phyloP scores from a whole-genome alignment of 345 rosid species.

The Melaleuca quinquenervia region DNA sequence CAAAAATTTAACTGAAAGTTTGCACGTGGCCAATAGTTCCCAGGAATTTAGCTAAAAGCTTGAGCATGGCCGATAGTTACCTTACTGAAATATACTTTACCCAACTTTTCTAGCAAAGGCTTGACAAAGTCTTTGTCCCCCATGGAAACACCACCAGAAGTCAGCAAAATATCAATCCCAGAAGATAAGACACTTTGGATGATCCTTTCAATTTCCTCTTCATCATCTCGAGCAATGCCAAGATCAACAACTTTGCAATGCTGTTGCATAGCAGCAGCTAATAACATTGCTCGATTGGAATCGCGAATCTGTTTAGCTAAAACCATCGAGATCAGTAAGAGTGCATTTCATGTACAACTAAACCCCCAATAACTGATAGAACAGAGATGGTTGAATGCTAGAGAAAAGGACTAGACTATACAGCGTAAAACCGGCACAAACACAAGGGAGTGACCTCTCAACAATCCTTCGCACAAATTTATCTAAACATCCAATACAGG shows the following conservation, averaged over 20 bases:
- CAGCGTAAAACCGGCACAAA: not conserved
- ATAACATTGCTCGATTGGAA: slow-evolving; percentile 84
- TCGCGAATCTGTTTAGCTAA: slow-evolving; percentile 67
- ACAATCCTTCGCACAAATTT: not conserved
- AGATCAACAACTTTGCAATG: slow-evolving; percentile 75
- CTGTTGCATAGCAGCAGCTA: slow-evolving; percentile 77
- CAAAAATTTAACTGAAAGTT: not conserved
- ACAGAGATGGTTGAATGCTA: not conserved
- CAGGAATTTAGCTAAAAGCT: not conserved
- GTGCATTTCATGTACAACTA: not conserved
- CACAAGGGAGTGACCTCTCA: not conserved
- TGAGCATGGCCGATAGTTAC: slow-evolving; percentile 14
- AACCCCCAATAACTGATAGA: not conserved
- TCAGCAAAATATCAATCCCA: slow-evolving; percentile 67
- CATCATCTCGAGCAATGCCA: slow-evolving; percentile 73
- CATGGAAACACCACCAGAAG: slow-evolving; percentile 99
- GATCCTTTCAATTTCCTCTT: slow-evolving; percentile 54
- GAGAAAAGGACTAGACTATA: not conserved
- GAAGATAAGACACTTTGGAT: slow-evolving; percentile 51
- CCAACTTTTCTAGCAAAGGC: slow-evolving; percentile 70
- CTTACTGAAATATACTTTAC: slow-evolving; percentile 67
- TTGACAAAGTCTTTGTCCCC: slow-evolving; percentile 92
- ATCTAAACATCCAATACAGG: not conserved
- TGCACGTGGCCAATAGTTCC: not conserved
- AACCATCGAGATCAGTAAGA: not conserved